Evolutionary conservation across 305 asterid species (phyloP).

Genomic region (Ilex paraguariensis): DNA sequence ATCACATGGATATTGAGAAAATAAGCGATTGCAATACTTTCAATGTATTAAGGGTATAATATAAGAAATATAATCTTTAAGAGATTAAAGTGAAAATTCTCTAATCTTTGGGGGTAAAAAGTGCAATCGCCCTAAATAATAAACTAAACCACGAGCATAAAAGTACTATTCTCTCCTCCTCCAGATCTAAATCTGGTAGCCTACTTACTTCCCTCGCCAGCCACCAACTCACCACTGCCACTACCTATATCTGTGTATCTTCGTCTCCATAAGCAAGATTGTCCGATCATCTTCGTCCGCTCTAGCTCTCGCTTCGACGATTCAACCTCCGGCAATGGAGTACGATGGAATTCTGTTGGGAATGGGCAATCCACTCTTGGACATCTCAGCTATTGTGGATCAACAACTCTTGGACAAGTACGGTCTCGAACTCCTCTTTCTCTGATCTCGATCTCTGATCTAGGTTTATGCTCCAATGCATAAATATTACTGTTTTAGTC

Average conservation of each 20-base stretch:
- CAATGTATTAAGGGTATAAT: too few relatives aligned
- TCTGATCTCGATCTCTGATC: background rate
- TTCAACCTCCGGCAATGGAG: slow-evolving; percentile 31
- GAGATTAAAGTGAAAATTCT: too few relatives aligned
- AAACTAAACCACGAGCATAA: too few relatives aligned
- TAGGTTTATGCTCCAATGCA: background rate
- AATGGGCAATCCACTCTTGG: slow-evolving; percentile 93
- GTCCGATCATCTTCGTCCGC: background rate
- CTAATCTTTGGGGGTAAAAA: too few relatives aligned
- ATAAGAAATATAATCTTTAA: too few relatives aligned
- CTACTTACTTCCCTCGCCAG: background rate
- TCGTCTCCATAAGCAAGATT: background rate
- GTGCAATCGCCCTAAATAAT: too few relatives aligned
- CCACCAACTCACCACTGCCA: background rate
- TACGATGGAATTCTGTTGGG: slow-evolving; percentile 75
- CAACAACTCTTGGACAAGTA: slow-evolving; percentile 79
- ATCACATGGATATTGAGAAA: too few relatives aligned
- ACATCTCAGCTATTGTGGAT: slow-evolving; percentile 78
- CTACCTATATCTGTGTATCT: background rate
- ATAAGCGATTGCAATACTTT: too few relatives aligned
- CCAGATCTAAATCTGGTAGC: background rate
- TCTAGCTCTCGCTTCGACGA: too few relatives aligned
- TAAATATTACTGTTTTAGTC: background rate
- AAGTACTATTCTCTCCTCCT: background rate
- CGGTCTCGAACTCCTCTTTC: background rate